Base-by-base conservation (phyloP, 176 grass and related monocot genomes). In the Phragmites australis region DNA sequence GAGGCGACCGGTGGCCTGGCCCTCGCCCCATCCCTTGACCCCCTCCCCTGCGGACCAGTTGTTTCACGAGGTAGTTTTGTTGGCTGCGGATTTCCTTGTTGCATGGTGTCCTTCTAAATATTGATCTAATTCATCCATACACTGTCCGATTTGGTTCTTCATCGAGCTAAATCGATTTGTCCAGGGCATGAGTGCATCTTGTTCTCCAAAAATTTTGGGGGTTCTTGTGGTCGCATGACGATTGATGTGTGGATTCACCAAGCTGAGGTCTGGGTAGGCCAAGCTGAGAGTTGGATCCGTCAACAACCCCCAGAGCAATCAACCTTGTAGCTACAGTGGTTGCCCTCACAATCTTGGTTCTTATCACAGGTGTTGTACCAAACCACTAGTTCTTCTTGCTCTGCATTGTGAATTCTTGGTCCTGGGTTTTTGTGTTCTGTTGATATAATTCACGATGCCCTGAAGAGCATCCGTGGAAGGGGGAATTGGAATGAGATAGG, bases 251-350 rank as follows among this genome's bases (percentile, higher is more conserved):
- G 69, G 69, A 2, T 72, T 72, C 69, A 5, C 27, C 69, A 51
- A 51, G 69, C 46, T 2, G 17, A 72, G 46, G 26, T 21, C 8
- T 72, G 45, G 68, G 16, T 32, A 19, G 16, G 68, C 17, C 68
- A 51, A 51, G 68, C 68, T 0, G 46, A 51, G 69, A 51, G 26
- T 26, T 72, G 69, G 69, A 51, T 72, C 69, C 46, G 46, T 31
- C 69, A 34, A 46, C 69, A 89, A 41, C 92, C 96, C 3, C 65
- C 86, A n/a, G 90, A 98, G 77, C 90, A 95, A 90, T 99, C 53
- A 95, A 99, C 55, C 37, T 84, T 84, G 90, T 92, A 14, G 45
- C 83, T 17, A 82, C 92, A 26, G 84, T 93, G 70, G 44, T 99
- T 39, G 19, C 79, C 48, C 3, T 95, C 29, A 93, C 92, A 27